Evolutionary conservation across 305 asterid genomes (phyloP).

Genomic region (Andrographis paniculata): DNA sequence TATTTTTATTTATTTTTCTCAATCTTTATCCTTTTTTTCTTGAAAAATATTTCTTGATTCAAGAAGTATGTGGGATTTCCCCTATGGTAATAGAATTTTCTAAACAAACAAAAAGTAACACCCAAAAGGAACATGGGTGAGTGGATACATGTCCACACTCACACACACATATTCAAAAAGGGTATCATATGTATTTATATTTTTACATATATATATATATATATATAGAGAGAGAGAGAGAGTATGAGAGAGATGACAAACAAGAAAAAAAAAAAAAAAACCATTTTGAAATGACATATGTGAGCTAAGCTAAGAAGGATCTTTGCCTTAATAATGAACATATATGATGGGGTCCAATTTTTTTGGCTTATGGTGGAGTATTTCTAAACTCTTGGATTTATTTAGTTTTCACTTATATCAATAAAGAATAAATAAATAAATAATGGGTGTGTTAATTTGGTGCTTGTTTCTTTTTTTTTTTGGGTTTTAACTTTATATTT

Average conservation of each 20-base stretch:
- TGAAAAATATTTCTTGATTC: no score
- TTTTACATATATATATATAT: no score
- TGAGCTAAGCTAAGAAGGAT: slow-evolving; percentile 32
- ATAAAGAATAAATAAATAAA: no score
- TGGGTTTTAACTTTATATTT: no score
- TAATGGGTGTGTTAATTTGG: no score
- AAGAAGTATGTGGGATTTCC: slow-evolving; percentile 15
- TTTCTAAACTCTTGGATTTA: no score
- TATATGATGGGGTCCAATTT: slow-evolving; percentile 26
- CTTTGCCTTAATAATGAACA: slow-evolving; percentile 34
- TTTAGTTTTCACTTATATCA: no score
- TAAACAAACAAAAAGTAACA: slow-evolving; percentile 39
- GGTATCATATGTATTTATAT: no score
- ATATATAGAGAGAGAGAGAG: slow-evolving; percentile 10
- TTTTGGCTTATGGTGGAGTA: slow-evolving; percentile 24
- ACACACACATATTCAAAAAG: slow-evolving; percentile 2
- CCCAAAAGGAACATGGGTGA: slow-evolving; percentile 14
- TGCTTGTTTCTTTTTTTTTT: no score
- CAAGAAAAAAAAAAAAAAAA: slow-evolving; percentile 23
- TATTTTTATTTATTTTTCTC: background rate
- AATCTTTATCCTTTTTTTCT: background rate
- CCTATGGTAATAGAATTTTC: slow-evolving; percentile 10
- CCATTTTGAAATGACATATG: slow-evolving; percentile 30
- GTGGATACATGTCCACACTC: slow-evolving; percentile 29
- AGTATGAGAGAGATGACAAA: slow-evolving; percentile 15